phyloP scores from a whole-genome alignment of 1,139 yeast species.

The Yamadazyma dendronema region DNA sequence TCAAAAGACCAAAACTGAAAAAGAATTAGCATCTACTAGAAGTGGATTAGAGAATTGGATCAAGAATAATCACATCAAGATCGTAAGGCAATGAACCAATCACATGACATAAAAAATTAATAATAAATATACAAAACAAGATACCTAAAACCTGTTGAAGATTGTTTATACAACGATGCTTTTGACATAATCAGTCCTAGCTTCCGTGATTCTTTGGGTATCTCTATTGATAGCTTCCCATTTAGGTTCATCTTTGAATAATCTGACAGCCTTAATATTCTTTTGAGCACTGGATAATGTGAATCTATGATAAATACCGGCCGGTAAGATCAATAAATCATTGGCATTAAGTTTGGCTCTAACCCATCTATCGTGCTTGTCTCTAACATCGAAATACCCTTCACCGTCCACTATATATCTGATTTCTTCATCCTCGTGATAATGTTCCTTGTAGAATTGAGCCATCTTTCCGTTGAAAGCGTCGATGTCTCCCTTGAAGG shows the following conservation, averaged over 20 bases:
- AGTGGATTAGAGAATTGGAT: constrained; percentile 68
- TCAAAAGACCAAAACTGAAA: constrained; percentile 44
- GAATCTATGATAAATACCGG: constrained; percentile 92
- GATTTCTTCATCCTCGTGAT: constrained; percentile 97
- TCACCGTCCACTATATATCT: constrained; percentile 86
- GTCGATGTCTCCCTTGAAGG: constrained; percentile 61
- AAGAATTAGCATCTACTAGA: constrained; percentile 45
- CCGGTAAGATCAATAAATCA: constrained; percentile 77
- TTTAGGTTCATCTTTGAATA: constrained; percentile 93
- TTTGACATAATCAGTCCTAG: constrained; percentile 31
- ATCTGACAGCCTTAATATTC: constrained; percentile 72
- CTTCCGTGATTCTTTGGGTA: constrained; percentile 25
- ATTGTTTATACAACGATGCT: constrained; percentile 27
- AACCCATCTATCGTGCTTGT: constrained; percentile 70
- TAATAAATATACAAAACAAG: background rate
- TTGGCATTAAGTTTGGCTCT: constrained; percentile 62
- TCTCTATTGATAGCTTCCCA: constrained; percentile 86
- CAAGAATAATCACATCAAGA: constrained; percentile 62
- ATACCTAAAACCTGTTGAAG: no score
- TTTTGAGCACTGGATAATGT: constrained; percentile 61
- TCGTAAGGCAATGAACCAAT: constrained; percentile 35
- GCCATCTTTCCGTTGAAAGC: constrained; percentile 65
- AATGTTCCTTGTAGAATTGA: constrained; percentile 79
- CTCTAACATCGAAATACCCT: constrained; percentile 89
- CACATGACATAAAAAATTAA: background rate